Conservation (phyloP, 176 grass and related monocot genomes). For the Cocos nucifera region DNA sequence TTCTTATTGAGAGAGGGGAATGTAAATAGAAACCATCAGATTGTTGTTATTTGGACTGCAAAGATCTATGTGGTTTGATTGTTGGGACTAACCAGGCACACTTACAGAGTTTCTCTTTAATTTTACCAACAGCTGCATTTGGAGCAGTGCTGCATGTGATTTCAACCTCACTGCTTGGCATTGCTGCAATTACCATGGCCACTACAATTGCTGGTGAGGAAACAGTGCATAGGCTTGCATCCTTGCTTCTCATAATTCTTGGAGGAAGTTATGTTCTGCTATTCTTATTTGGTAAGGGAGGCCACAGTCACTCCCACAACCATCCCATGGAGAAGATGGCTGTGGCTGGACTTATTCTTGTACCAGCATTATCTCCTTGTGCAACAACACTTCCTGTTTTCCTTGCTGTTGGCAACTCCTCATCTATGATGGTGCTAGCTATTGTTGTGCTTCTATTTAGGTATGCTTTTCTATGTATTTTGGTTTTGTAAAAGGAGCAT, state of each 20-base stretch:
- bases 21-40: not conserved
- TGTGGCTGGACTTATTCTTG: slow-evolving; percentile 86
- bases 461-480: slow-evolving; percentile 10
- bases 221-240: slow-evolving; percentile 91
- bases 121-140: slow-evolving; percentile 66
- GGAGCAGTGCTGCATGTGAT: slow-evolving; percentile 91
- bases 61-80: too few relatives aligned
- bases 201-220: slow-evolving; percentile 98
- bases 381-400: slow-evolving; percentile 98
- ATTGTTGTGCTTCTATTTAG: slow-evolving; percentile 98
- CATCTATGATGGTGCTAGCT: slow-evolving; percentile 91
- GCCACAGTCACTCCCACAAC: slow-evolving; percentile 75
- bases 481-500: too few relatives aligned
- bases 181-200: slow-evolving; percentile 91
- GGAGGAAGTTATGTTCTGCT: slow-evolving; percentile 78
- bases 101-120: too few relatives aligned
- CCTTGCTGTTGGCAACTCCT: slow-evolving; percentile 97
- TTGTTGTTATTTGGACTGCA: too few relatives aligned
- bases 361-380: slow-evolving; percentile 93
- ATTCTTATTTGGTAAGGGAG: slow-evolving; percentile 75
- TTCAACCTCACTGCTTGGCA: slow-evolving; percentile 87
- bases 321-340: slow-evolving; percentile 99
- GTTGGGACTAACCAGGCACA: too few relatives aligned
- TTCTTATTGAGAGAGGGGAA: not conserved
- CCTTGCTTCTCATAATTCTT: slow-evolving; percentile 75